phyloP scores from a whole-genome alignment of 352 stramenopile species.

The Thraustochytrium sp. region DNA sequence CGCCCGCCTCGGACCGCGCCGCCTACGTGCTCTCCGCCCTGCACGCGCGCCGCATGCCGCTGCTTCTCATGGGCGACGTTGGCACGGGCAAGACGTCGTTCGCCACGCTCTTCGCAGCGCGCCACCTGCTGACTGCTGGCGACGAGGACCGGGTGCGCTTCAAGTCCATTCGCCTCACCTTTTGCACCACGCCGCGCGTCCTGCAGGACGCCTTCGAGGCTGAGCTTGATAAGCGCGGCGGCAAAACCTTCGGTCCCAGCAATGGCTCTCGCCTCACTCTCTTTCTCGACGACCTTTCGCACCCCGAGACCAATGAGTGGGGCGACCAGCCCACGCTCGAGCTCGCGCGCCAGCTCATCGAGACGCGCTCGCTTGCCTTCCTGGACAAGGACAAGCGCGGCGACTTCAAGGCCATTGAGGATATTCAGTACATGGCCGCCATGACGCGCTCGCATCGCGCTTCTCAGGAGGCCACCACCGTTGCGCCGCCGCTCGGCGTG shows the following conservation, averaged over 20 bases:
- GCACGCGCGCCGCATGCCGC: slow-evolving; percentile 63
- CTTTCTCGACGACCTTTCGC: slow-evolving; percentile 94
- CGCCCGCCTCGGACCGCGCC: slow-evolving; percentile 92
- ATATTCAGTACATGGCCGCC: slow-evolving; percentile 91
- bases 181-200: slow-evolving; percentile 92
- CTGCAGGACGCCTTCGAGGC: slow-evolving; percentile 94
- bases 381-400: slow-evolving; percentile 94
- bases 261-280: slow-evolving; percentile 98
- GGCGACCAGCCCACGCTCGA: slow-evolving; percentile 95
- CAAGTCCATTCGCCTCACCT: slow-evolving; percentile 96
- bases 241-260: slow-evolving; percentile 93
- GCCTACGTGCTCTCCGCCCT: slow-evolving; percentile 68
- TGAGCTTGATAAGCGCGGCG: slow-evolving; percentile 93
- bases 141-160: slow-evolving; percentile 74
- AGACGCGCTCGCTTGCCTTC: slow-evolving; percentile 92
- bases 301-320: slow-evolving; percentile 92
- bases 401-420: slow-evolving; percentile 96
- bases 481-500: background rate
- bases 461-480: background rate
- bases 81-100: slow-evolving; percentile 96
- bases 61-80: slow-evolving; percentile 90
- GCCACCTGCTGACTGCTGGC: slow-evolving; percentile 68
- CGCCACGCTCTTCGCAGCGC: slow-evolving; percentile 89
- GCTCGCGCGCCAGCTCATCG: slow-evolving; percentile 92
- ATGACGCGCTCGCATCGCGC: slow-evolving; percentile 78